Conservation (phyloP, 805 yeast species). For the Pichia rugopelliculosa region DNA sequence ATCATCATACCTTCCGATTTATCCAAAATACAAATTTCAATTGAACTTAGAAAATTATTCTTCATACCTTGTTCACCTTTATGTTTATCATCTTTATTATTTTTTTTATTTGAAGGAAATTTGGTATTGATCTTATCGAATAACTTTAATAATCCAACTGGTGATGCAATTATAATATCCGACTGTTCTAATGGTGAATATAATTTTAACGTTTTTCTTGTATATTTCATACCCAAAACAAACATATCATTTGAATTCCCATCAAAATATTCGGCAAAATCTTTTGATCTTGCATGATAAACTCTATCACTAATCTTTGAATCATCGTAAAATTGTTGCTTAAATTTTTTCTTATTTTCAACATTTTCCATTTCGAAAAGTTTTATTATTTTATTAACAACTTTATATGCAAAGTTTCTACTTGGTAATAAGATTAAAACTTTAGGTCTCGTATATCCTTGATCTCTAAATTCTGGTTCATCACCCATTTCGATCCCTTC, state of each 20-base stretch:
- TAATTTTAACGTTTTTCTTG: constrained; percentile 78
- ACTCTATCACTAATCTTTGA: constrained; percentile 21
- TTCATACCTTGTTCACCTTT: constrained; percentile 38
- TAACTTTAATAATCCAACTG: constrained; percentile 78
- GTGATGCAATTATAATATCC: constrained; percentile 85
- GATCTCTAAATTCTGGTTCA: constrained; percentile 72
- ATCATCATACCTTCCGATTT: constrained; percentile 78
- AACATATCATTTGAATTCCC: constrained; percentile 93
- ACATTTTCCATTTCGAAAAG: constrained; percentile 65
- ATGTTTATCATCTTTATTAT: constrained; percentile 26
- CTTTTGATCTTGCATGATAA: constrained; percentile 65
- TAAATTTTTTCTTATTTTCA: constrained; percentile 75
- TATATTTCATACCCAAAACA: constrained; percentile 82
- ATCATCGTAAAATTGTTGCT: constrained; percentile 55
- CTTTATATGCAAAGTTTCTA: constrained; percentile 64
- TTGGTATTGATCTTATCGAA: constrained; percentile 39
- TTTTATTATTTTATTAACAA: constrained; percentile 53
- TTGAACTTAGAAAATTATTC: constrained; percentile 78
- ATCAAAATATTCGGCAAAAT: constrained; percentile 68
- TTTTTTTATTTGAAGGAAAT: not conserved
- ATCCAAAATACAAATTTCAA: constrained; percentile 75
- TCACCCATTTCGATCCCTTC: constrained; percentile 28
- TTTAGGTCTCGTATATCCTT: constrained; percentile 93
- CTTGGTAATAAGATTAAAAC: constrained; percentile 80
- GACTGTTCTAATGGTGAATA: constrained; percentile 79